Evolutionary conservation across 2,329 filamentous ascomycete genomes (phyloP).

Genomic region (Xylaria sp.): DNA sequence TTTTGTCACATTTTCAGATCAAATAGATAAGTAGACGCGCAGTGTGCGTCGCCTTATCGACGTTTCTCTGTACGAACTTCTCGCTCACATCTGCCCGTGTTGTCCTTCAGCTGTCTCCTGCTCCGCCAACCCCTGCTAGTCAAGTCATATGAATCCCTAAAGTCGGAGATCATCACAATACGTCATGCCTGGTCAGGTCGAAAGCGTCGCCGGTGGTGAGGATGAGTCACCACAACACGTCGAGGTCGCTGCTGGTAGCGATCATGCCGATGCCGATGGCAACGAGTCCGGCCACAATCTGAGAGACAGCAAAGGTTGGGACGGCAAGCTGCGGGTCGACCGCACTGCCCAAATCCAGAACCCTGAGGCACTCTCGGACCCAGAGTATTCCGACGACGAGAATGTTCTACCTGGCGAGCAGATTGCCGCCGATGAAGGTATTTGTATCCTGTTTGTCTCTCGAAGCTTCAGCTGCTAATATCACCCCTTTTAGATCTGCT

Average conservation of each 20-base stretch:
- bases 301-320: conserved; percentile 67
- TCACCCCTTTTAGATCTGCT: conserved; percentile 46
- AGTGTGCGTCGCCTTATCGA: too few relatives aligned
- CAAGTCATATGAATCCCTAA: neutral
- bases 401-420: conserved; percentile 65
- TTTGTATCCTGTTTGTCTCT: conserved; percentile 6
- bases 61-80: too few relatives aligned
- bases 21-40: neutral
- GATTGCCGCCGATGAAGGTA: conserved; percentile 78
- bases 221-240: conserved; percentile 40
- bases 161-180: neutral
- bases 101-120: neutral
- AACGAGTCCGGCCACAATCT: conserved; percentile 44
- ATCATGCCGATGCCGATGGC: conserved; percentile 36
- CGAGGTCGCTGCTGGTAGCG: conserved; percentile 42
- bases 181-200: conserved; percentile 13
- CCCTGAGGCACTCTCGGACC: conserved; percentile 75
- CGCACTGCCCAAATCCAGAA: conserved; percentile 66
- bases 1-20: neutral
- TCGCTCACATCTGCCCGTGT: neutral
- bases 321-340: conserved; percentile 73
- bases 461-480: conserved; percentile 22
- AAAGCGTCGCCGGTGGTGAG: conserved; percentile 26
- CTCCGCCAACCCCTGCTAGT: neutral
- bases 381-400: conserved; percentile 75